These are phyloP conservation scores for Pelagophyceae sp. DNA, from an alignment of 352 stramenopile species.

Conservation along the genomic window DNA sequence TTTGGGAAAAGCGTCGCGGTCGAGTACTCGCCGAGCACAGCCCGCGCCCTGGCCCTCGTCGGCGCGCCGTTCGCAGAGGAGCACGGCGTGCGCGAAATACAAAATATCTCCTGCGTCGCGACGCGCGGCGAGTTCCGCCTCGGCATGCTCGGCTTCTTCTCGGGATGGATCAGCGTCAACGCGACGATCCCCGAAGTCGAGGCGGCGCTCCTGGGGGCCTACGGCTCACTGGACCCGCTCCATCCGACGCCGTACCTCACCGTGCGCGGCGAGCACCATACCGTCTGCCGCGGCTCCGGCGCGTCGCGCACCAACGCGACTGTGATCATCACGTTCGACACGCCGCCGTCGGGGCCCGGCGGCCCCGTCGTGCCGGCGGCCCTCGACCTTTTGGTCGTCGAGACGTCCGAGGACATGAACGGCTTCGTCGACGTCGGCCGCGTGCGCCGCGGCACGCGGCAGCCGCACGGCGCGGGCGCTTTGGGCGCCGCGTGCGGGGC, in stretches of 20 bases:
- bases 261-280: slow-evolving; percentile 25
- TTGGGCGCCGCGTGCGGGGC: background rate
- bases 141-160: slow-evolving; percentile 41
- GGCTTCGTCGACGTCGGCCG: background rate
- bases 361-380: background rate
- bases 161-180: slow-evolving; percentile 36
- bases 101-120: slow-evolving; percentile 41
- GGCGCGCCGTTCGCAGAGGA: slow-evolving; percentile 45
- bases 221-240: background rate
- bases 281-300: background rate
- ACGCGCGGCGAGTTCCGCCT: slow-evolving; percentile 38
- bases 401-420: background rate
- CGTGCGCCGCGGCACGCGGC: background rate
- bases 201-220: background rate
- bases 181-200: slow-evolving; percentile 36
- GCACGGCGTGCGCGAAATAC: slow-evolving; percentile 39
- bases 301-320: background rate
- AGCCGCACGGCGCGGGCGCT: background rate
- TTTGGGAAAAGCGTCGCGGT: slow-evolving; percentile 22
- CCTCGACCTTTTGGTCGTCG: background rate
- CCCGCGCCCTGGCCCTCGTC: slow-evolving; percentile 33
- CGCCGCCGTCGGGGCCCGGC: background rate
- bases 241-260: slow-evolving; percentile 32
- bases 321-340: background rate
- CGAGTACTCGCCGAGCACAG: too few species aligned